These are phyloP conservation scores for Colletotrichum ledebouriae DNA, from an alignment of 2,329 filamentous ascomycete species.

Conservation along the genomic window DNA sequence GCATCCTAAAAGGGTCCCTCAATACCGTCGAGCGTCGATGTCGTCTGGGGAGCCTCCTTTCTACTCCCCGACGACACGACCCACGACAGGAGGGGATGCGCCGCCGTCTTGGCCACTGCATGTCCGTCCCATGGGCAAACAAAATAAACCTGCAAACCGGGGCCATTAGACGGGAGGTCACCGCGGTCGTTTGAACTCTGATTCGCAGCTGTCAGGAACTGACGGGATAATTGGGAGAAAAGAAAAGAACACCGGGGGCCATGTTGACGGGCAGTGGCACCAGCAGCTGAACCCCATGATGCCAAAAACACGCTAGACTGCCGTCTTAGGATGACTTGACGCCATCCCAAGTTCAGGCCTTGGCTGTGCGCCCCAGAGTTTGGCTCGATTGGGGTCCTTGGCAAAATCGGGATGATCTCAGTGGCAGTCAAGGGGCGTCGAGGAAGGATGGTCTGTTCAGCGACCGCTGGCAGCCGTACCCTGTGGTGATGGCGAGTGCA, in stretches of 20 bases:
- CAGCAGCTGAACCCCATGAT: conserved; percentile 29
- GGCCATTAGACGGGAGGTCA: conserved; percentile 20
- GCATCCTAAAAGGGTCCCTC: conserved; percentile 22
- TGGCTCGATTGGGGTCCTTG: conserved; percentile 4
- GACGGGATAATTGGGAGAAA: conserved; percentile 9
- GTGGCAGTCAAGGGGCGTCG: background rate
- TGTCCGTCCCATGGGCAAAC: conserved; percentile 28
- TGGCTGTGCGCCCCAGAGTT: background rate
- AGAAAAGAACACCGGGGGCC: background rate
- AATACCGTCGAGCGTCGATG: conserved; percentile 3
- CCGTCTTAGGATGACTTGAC: conserved; percentile 29
- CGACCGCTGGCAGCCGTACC: background rate
- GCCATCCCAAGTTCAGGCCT: conserved; percentile 26
- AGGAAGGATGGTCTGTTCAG: background rate
- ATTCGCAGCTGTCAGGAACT: conserved; percentile 30
- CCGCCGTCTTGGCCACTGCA: conserved; percentile 24
- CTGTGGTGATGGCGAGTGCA: background rate
- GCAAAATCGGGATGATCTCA: conserved; percentile 7
- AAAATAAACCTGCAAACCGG: conserved; percentile 22
- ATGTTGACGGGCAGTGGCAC: conserved; percentile 11
- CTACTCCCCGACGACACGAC: background rate
- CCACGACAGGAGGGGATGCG: conserved; percentile 10
- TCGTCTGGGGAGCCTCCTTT: conserved; percentile 9
- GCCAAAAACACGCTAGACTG: conserved; percentile 33
- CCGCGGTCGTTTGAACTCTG: conserved; percentile 31